A percentile compares a stretch with the other conserved stretches of the same genome.
phyloP scores from a whole-genome alignment of 2,329 filamentous ascomycete genomes.

The Neocatenulostroma microsporum region DNA sequence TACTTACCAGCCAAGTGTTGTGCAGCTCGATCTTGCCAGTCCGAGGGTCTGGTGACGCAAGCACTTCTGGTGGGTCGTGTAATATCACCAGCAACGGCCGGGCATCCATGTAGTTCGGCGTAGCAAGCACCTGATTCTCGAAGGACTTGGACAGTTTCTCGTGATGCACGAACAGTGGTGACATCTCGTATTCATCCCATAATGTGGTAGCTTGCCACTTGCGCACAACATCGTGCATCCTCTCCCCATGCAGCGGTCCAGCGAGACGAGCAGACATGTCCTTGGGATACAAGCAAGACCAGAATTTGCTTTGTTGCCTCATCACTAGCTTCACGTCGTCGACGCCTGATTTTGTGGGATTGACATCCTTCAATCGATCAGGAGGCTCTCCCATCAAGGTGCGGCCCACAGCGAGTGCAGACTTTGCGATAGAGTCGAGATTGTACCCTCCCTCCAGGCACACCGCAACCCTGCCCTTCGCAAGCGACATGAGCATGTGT shows the following conservation, averaged over 20 bases:
- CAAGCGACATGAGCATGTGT: slow-evolving; percentile 95
- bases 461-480: slow-evolving; percentile 79
- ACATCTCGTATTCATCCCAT: slow-evolving; percentile 67
- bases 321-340: slow-evolving; percentile 51
- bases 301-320: slow-evolving; percentile 58
- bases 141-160: slow-evolving; percentile 38
- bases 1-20: slow-evolving; percentile 77
- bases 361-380: slow-evolving; percentile 45
- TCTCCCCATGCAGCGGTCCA: slow-evolving; percentile 41
- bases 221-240: slow-evolving; percentile 74
- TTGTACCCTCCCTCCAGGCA: slow-evolving; percentile 97
- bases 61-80: slow-evolving; percentile 56
- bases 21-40: slow-evolving; percentile 70
- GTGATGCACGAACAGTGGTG: slow-evolving; percentile 70
- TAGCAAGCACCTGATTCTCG: slow-evolving; percentile 26
- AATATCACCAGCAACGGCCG: slow-evolving; percentile 74
- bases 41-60: slow-evolving; percentile 35
- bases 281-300: slow-evolving; percentile 78
- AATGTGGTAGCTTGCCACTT: slow-evolving; percentile 65
- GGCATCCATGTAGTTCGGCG: slow-evolving; percentile 55
- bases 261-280: slow-evolving; percentile 30
- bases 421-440: slow-evolving; percentile 82
- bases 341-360: slow-evolving; percentile 46
- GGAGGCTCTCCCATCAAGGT: slow-evolving; percentile 96
- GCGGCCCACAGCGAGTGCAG: slow-evolving; percentile 80